A percentile compares a stretch with the other conserved stretches of the same genome.
These are phyloP conservation scores for Pouteria campechiana DNA, from an alignment of 179 eudicot species.

Conservation along the genomic window DNA sequence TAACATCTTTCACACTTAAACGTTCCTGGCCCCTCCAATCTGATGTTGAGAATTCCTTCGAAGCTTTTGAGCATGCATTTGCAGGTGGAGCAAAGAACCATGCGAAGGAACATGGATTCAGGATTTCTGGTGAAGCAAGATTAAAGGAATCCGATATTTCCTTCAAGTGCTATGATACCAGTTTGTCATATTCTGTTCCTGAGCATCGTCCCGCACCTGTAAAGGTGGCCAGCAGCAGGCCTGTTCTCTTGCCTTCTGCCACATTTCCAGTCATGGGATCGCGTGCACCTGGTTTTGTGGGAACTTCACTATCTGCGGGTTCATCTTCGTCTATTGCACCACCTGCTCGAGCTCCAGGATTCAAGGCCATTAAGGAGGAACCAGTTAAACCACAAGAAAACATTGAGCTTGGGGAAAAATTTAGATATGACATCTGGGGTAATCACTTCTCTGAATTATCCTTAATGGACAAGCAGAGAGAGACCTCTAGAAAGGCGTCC, in stretches of 20 bases:
- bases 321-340: slow-evolving; percentile 38
- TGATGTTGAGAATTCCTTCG: slow-evolving; percentile 13
- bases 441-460: slow-evolving; percentile 56
- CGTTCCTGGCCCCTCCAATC: slow-evolving; percentile 17
- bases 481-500: slow-evolving; percentile 10
- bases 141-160: slow-evolving; percentile 8
- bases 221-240: slow-evolving; percentile 20
- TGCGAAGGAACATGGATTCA: slow-evolving; percentile 9
- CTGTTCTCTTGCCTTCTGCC: slow-evolving; percentile 46
- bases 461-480: slow-evolving; percentile 16
- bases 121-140: slow-evolving; percentile 8
- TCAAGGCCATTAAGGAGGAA: slow-evolving; percentile 22
- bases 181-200: slow-evolving; percentile 3
- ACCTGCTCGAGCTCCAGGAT: slow-evolving; percentile 70
- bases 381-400: slow-evolving; percentile 19
- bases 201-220: slow-evolving; percentile 17
- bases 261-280: slow-evolving; percentile 34
- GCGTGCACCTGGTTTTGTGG: slow-evolving; percentile 5
- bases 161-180: slow-evolving; percentile 9
- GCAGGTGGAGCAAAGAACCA: slow-evolving; percentile 1
- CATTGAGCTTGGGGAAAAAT: slow-evolving; percentile 23
- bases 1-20: slow-evolving; percentile 24
- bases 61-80: slow-evolving; percentile 16
- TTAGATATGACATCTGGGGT: slow-evolving; percentile 78
- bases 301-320: slow-evolving; percentile 14